Base-by-base conservation (phyloP, 495 filamentous ascomycete species). In the Daldinia bambusicola region DNA sequence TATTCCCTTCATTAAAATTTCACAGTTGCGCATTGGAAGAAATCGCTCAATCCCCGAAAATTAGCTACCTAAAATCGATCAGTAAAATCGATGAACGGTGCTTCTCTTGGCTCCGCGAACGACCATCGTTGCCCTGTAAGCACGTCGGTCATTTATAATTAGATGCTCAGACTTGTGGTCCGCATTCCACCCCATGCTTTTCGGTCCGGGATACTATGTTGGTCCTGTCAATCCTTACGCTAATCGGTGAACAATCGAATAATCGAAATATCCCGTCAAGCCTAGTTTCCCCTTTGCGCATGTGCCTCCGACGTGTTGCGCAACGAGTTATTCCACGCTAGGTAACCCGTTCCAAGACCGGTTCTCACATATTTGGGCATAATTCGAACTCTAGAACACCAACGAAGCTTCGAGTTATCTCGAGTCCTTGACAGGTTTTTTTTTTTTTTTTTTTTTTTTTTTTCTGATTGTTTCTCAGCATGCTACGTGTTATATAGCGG, bases 121-220 rank as follows among this genome's bases (percentile, higher is more conserved):
- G 70, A 66, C 14, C 34, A 72, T 72, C 70, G 57, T 72, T 66
- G 18, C 70, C 61, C 6, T 38, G 32, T 58, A 65, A 26, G 55
- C 50, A n/a, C 30, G 40, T 69, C 65, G 70, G 70, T 72, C 65
- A 65, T 69, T 72, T 69, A 72, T 72, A 65, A 61, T 68, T 72
- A 72, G 65, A 72, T 41, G 61, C 55, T 48, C 43, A 48, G 20
- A 16, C 16, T 8, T 30, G 61, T 61, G 40, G 61, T 53, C 61
- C 55, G 63, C 60, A 51, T 18, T 31, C 20, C 38, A 64, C 26
- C 55, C 65, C 69, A 64, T 72, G 50, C 55, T 56, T 56, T 63
- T 68, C 61, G 69, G 64, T 32, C 63, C 69, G 69, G 53, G 53
- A 63, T 72, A 59, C 55, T 68, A 14, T 67, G 60, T 57, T 72